Conservation (phyloP, 2,329 filamentous ascomycete species). For the Xylariaceae sp. region DNA sequence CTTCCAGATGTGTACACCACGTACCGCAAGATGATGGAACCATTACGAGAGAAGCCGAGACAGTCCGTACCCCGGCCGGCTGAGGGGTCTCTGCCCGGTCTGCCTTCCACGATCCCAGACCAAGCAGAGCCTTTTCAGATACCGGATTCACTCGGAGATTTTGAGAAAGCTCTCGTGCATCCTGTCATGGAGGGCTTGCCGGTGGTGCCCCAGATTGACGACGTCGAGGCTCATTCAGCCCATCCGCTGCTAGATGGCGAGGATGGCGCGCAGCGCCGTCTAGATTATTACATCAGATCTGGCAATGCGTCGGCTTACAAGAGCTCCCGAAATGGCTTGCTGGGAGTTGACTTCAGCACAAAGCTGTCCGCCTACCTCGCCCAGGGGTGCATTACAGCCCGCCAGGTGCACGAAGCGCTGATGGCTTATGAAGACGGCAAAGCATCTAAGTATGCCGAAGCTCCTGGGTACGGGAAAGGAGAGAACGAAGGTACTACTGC, state of each 20-base stretch:
- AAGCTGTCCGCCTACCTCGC: slow-evolving; percentile 69
- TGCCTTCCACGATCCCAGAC: slow-evolving; percentile 39
- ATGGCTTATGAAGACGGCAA: slow-evolving; percentile 61
- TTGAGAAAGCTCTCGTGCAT: slow-evolving; percentile 47
- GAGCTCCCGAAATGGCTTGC: slow-evolving; percentile 61
- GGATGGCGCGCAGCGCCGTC: slow-evolving; percentile 46
- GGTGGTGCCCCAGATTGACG: slow-evolving; percentile 40
- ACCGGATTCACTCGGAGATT: slow-evolving; percentile 43
- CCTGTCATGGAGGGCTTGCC: slow-evolving; percentile 48
- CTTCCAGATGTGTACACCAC: slow-evolving; percentile 69
- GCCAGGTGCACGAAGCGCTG: slow-evolving; percentile 64
- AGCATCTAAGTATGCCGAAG: slow-evolving; percentile 29
- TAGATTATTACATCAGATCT: slow-evolving; percentile 52
- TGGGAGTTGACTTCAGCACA: slow-evolving; percentile 65
- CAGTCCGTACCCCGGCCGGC: slow-evolving; percentile 44
- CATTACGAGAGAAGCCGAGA: slow-evolving; percentile 58
- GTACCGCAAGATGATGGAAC: slow-evolving; percentile 67
- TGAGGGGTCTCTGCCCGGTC: slow-evolving; percentile 44
- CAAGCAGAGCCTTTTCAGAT: slow-evolving; percentile 58
- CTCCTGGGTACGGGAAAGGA: slow-evolving; percentile 56
- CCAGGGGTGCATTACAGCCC: slow-evolving; percentile 63
- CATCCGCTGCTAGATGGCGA: slow-evolving; percentile 67
- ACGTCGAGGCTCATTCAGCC: slow-evolving; percentile 47
- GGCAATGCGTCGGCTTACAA: slow-evolving; percentile 60
- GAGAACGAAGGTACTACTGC: slow-evolving; percentile 65